Conservation (phyloP, 1,284 basidiomycete species). For the Lentinula novae-zelandiae region DNA sequence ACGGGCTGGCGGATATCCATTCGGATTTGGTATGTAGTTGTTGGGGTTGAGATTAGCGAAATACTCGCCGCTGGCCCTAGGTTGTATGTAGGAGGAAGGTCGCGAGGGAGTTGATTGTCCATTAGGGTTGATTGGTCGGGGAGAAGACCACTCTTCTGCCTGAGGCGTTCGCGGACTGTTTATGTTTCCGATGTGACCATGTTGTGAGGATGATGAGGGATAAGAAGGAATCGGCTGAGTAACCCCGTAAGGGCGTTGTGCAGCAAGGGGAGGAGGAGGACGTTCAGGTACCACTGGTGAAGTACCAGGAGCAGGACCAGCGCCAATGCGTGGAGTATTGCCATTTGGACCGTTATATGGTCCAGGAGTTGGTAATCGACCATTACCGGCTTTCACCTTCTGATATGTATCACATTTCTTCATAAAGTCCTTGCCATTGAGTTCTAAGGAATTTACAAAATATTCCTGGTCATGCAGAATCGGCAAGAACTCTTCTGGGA, state of each 20-base stretch:
- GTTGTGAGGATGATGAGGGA: constrained; percentile 21
- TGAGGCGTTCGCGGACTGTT: constrained; percentile 36
- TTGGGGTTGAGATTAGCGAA: constrained; percentile 19
- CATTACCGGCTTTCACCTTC: constrained; percentile 38
- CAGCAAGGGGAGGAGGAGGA: constrained; percentile 26
- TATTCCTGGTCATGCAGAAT: constrained; percentile 86
- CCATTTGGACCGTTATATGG: constrained; percentile 17
- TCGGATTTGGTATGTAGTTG: constrained; percentile 39
- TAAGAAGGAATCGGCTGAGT: constrained; percentile 17
- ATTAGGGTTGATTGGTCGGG: constrained; percentile 40
- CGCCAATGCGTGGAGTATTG: constrained; percentile 18
- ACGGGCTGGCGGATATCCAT: constrained; percentile 47
- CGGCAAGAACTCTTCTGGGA: constrained; percentile 81
- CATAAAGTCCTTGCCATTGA: constrained; percentile 86
- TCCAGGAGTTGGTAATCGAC: constrained; percentile 28
- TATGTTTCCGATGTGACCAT: constrained; percentile 19
- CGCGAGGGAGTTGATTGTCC: constrained; percentile 42
- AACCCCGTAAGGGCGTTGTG: constrained; percentile 10
- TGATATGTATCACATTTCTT: constrained; percentile 86
- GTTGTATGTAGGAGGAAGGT: constrained; percentile 53
- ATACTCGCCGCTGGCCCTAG: constrained; percentile 45
- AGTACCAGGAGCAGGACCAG: constrained; percentile 3
- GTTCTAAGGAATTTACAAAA: constrained; percentile 77
- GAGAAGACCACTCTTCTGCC: constrained; percentile 47
- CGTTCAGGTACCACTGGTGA: constrained; percentile 21